Evolutionary conservation across 257 asterid genomes (phyloP), one percentile per base, ranked within the genome.

Genomic region (Forsythia suspensa): DNA sequence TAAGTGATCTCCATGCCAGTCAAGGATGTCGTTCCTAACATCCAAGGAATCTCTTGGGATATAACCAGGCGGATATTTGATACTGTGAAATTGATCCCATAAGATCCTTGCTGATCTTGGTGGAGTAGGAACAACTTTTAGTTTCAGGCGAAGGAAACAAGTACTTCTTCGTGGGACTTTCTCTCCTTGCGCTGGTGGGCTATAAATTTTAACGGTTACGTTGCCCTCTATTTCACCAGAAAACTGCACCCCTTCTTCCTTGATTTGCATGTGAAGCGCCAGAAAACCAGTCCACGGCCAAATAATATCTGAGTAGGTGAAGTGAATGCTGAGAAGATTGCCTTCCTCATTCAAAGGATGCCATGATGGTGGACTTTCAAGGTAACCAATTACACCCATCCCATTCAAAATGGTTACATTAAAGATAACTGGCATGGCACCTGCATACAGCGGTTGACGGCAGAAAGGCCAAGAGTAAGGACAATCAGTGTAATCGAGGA

Each of bases 211-310:
- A 79, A 96, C 89, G 73, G 96, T 91, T n/a, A 96, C 89, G 71
- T 94, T 91, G 36, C 99, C 98, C 82, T 94, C 95, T 69, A 96
- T 96, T 71, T 87, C 93, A 76, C 99, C 99, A 59, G 96, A 91
- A 89, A 94, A 96, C 70, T 81, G 91, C 67, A 85, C 88, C 72
- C 97, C 99, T 82, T 96, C 99, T 42, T 96, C 99, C 81, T 94
- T 93, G 87, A 96, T 90, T 91, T 96, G 97, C 96, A 96, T 87
- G 88, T 96, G 95, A 78, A 96, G 90, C 36, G 97, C 97, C 80
- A 96, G 87, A 89, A 89, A 92, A 77, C 99, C 99, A 71, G 98
- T 93, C 99, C 99, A 96, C 41, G 99, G 99, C 99, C 99, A 96
- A 84, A 94, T 90, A 80, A 96, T 90, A 72, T 92, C 93, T 20